Percentiles rank a stretch among this genome's conserved stretches.
These are phyloP conservation scores for Leccinum sublutescens DNA, from an alignment of 768 basidiomycete species.

Conservation along the genomic window DNA sequence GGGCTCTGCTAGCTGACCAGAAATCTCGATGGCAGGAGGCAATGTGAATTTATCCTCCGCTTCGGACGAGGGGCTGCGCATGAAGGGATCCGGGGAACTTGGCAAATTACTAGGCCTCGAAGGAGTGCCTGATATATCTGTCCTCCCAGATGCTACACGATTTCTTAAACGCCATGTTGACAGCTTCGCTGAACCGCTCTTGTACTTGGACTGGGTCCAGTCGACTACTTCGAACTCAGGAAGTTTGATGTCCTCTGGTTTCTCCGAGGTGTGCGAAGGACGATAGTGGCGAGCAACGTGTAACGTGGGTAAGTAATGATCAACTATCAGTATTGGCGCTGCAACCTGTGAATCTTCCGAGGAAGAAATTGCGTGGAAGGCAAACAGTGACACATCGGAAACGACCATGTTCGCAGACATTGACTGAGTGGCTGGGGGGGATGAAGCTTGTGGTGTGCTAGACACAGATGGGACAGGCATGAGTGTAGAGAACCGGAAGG, in stretches of 20 bases:
- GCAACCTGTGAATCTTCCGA: slow-evolving; percentile 33
- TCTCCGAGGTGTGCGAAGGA: slow-evolving; percentile 32
- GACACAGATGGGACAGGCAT: slow-evolving; percentile 5
- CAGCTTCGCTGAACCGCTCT: slow-evolving; percentile 47
- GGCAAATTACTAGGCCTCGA: slow-evolving; percentile 15
- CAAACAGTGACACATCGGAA: slow-evolving; percentile 58
- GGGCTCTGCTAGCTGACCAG: slow-evolving; percentile 4
- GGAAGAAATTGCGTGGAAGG: slow-evolving; percentile 36
- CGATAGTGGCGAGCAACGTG: slow-evolving; percentile 48
- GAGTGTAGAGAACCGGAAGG: slow-evolving; percentile 15
- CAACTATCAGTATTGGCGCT: slow-evolving; percentile 72
- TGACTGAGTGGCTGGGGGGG: slow-evolving; percentile 4
- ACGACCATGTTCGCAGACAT: slow-evolving; percentile 21
- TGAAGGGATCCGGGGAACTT: slow-evolving; percentile 16
- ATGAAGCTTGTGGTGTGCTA: not conserved
- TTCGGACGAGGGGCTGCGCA: slow-evolving; percentile 19
- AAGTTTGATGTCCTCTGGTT: slow-evolving; percentile 31
- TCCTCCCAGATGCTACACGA: slow-evolving; percentile 20
- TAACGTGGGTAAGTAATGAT: slow-evolving; percentile 61
- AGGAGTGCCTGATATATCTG: slow-evolving; percentile 19
- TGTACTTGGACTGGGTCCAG: slow-evolving; percentile 52
- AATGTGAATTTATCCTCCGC: slow-evolving; percentile 9
- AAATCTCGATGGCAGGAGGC: slow-evolving; percentile 22
- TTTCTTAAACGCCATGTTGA: slow-evolving; percentile 61
- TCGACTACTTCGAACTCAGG: slow-evolving; percentile 60